Evolutionary conservation across 352 stramenopile genomes (phyloP).

Genomic region (Blastocystis sp.): DNA sequence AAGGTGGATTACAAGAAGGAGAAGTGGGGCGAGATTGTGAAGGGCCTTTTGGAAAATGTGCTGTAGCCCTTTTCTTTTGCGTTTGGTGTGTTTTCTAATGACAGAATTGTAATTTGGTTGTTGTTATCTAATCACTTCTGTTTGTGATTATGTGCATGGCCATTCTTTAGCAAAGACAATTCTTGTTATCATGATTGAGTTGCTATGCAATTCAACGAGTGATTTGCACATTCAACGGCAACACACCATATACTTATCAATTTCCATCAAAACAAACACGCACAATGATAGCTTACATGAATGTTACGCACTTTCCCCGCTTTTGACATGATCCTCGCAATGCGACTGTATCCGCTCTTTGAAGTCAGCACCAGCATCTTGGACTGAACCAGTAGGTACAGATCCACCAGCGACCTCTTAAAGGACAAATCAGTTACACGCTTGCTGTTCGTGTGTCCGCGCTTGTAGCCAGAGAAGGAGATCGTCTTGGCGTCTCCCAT

Average conservation of each 20-base stretch:
- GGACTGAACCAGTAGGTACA: neutral
- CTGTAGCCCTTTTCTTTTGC: neutral
- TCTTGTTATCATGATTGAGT: too few species aligned
- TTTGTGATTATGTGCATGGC: too few species aligned
- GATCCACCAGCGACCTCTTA: neutral
- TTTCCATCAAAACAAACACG: too few species aligned
- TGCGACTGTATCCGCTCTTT: neutral
- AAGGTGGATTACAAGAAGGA: neutral
- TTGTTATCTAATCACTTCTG: too few species aligned
- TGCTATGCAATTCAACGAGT: too few species aligned
- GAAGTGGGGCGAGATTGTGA: neutral
- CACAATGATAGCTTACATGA: too few species aligned
- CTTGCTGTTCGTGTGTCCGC: neutral
- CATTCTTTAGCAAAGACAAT: too few species aligned
- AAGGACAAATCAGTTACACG: neutral
- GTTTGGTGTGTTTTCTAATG: neutral
- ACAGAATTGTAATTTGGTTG: too few species aligned
- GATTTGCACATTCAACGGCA: too few species aligned
- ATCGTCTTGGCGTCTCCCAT: neutral
- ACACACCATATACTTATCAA: too few species aligned
- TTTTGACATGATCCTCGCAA: neutral
- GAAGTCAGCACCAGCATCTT: neutral
- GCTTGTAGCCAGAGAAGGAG: neutral
- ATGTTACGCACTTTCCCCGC: too few species aligned
- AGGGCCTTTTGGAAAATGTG: neutral